Percentiles rank a stretch among this genome's conserved stretches.
Conservation (phyloP, 2,329 filamentous ascomycete species). For the Dendrostoma leiphaemia region DNA sequence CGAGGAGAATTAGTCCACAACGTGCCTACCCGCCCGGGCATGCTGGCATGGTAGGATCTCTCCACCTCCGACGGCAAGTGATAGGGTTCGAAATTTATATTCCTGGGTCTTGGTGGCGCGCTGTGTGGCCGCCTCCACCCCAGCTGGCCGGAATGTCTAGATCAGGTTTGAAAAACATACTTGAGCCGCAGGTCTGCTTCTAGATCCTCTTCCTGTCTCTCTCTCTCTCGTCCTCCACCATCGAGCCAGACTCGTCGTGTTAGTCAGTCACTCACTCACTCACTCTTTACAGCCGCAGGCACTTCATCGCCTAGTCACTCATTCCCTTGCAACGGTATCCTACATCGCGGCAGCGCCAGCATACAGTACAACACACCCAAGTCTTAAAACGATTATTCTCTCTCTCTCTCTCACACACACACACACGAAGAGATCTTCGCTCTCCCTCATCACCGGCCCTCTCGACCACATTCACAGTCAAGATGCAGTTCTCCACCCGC, state of each 20-base stretch:
- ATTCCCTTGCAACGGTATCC: background rate
- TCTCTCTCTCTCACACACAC: too few relatives aligned
- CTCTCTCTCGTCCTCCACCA: conserved; percentile 1
- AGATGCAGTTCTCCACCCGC: conserved; percentile 16
- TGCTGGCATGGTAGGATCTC: too few relatives aligned
- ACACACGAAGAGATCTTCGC: too few relatives aligned
- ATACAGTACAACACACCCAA: background rate
- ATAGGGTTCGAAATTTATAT: too few relatives aligned
- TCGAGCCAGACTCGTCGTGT: conserved; percentile 11
- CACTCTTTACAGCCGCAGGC: conserved; percentile 10
- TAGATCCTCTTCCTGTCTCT: background rate
- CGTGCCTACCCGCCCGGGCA: too few relatives aligned
- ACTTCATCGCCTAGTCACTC: conserved; percentile 13
- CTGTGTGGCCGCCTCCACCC: background rate
- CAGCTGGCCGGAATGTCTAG: background rate
- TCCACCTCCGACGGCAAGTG: too few relatives aligned
- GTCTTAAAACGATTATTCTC: background rate
- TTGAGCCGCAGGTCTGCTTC: background rate
- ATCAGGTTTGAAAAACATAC: background rate
- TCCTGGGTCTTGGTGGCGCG: background rate
- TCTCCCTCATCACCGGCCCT: too few relatives aligned
- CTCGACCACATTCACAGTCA: background rate
- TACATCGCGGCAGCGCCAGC: conserved; percentile 13
- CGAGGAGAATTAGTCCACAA: background rate
- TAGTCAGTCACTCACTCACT: conserved; percentile 13